phyloP scores from a whole-genome alignment of 1,284 basidiomycete species.

The Trametes hirsuta region DNA sequence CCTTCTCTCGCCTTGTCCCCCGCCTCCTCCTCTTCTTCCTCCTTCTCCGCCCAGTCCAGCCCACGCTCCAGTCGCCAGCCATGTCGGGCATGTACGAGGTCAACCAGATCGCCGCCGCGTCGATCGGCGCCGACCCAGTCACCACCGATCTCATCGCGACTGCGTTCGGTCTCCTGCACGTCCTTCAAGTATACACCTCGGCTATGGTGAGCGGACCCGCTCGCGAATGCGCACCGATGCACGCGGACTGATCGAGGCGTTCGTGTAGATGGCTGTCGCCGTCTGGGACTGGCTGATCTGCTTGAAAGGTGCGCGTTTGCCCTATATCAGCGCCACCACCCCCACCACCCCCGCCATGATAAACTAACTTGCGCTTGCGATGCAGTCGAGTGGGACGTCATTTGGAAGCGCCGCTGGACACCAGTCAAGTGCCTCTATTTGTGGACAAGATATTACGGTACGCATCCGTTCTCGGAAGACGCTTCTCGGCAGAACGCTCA shows the following conservation, averaged over 20 bases:
- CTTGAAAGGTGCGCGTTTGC: not conserved
- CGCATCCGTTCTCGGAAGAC: not conserved
- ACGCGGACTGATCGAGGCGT: not conserved
- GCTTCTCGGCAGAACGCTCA: not conserved
- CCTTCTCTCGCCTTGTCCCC: not conserved
- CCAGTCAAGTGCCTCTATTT: slow-evolving; percentile 7
- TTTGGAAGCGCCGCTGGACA: slow-evolving; percentile 12
- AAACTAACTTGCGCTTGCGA: not conserved
- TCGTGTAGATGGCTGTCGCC: slow-evolving; percentile 6
- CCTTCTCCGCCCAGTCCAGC: not conserved
- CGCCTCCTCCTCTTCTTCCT: not conserved
- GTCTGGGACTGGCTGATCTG: slow-evolving; percentile 13
- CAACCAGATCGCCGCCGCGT: slow-evolving; percentile 13
- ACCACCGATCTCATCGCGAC: slow-evolving; percentile 12
- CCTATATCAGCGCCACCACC: not conserved
- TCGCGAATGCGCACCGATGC: not conserved
- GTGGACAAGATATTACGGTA: slow-evolving; percentile 12
- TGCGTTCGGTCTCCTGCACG: slow-evolving; percentile 11
- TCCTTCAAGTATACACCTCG: slow-evolving; percentile 12
- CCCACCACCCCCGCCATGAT: too few relatives aligned
- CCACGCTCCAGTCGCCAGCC: not conserved
- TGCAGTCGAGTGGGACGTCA: slow-evolving; percentile 8
- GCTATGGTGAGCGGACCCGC: not conserved
- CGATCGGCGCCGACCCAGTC: slow-evolving; percentile 8
- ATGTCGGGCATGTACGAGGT: slow-evolving; percentile 18